Evolutionary conservation across 805 yeast species (phyloP).

Genomic region (Barnettozyma vustinii): DNA sequence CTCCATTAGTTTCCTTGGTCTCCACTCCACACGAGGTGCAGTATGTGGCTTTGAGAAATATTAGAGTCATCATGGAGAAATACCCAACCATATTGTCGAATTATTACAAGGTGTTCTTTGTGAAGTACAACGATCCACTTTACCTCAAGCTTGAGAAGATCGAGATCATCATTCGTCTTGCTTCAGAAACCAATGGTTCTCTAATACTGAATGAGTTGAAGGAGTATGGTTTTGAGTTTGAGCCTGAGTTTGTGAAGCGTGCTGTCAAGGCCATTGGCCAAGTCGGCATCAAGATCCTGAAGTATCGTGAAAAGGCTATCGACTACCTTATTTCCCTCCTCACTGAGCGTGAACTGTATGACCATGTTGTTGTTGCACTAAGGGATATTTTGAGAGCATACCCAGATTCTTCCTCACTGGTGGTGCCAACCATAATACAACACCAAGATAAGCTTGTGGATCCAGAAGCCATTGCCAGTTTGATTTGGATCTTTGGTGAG

Average conservation of each 20-base stretch:
- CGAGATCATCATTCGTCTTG: slow-evolving; percentile 67
- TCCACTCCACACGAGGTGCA: slow-evolving; percentile 93
- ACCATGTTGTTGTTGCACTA: slow-evolving; percentile 56
- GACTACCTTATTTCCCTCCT: slow-evolving; percentile 55
- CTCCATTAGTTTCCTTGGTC: slow-evolving; percentile 83
- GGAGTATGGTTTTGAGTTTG: slow-evolving; percentile 83
- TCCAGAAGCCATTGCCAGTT: slow-evolving; percentile 45
- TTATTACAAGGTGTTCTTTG: slow-evolving; percentile 84
- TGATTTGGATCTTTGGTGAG: slow-evolving; percentile 70
- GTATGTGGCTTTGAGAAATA: slow-evolving; percentile 87
- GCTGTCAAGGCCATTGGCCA: slow-evolving; percentile 67
- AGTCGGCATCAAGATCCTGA: slow-evolving; percentile 58
- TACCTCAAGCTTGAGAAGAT: slow-evolving; percentile 73
- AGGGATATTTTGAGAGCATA: slow-evolving; percentile 64
- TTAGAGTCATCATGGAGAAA: slow-evolving; percentile 81
- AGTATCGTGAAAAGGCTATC: slow-evolving; percentile 47
- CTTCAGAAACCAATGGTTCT: slow-evolving; percentile 52
- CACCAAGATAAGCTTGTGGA: slow-evolving; percentile 43
- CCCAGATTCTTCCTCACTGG: slow-evolving; percentile 44
- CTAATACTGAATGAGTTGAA: slow-evolving; percentile 63
- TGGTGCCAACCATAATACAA: slow-evolving; percentile 50
- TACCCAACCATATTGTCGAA: slow-evolving; percentile 74
- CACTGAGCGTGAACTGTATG: slow-evolving; percentile 59
- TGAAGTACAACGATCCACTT: slow-evolving; percentile 80
- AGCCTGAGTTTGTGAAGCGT: slow-evolving; percentile 65